These are phyloP conservation scores for Salvia splendens DNA, from an alignment of 257 asterid genomes.

Conservation along the genomic window DNA sequence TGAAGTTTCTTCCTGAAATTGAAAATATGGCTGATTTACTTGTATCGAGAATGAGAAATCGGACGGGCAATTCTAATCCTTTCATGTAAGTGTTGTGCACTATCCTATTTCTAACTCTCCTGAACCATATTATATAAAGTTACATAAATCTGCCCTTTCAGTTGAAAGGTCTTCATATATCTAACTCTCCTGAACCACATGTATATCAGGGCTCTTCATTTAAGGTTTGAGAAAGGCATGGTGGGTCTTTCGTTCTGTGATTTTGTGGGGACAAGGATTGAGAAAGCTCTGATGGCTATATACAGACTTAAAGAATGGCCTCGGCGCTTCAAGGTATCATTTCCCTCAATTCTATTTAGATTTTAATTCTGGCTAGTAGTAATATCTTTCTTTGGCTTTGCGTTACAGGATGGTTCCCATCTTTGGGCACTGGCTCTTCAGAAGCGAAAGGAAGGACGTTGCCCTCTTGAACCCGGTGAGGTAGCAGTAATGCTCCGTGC, in stretches of 20 bases:
- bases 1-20: slow-evolving; percentile 93
- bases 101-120: slow-evolving; percentile 18
- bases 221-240: slow-evolving; percentile 99
- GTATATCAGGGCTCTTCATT: slow-evolving; percentile 91
- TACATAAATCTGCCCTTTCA: slow-evolving; percentile 4
- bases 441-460: slow-evolving; percentile 98
- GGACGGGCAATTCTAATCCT: slow-evolving; percentile 83
- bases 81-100: slow-evolving; percentile 68
- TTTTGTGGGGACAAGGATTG: slow-evolving; percentile 88
- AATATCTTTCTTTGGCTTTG: slow-evolving; percentile 28
- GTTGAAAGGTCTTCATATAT: slow-evolving; percentile 19
- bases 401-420: slow-evolving; percentile 93
- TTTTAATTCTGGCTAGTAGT: slow-evolving; percentile 8
- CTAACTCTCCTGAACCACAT: no score
- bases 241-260: slow-evolving; percentile 99
- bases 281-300: slow-evolving; percentile 89
- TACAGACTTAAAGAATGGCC: slow-evolving; percentile 99
- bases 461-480: slow-evolving; percentile 99
- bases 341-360: neutral
- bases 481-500: slow-evolving; percentile 99
- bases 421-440: slow-evolving; percentile 96
- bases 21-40: slow-evolving; percentile 95
- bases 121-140: slow-evolving; percentile 23
- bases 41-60: slow-evolving; percentile 95
- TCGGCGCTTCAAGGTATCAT: slow-evolving; percentile 85